Evolutionary conservation across 1,139 yeast species (phyloP).

Genomic region (Debaryomycetaceae sp.): DNA sequence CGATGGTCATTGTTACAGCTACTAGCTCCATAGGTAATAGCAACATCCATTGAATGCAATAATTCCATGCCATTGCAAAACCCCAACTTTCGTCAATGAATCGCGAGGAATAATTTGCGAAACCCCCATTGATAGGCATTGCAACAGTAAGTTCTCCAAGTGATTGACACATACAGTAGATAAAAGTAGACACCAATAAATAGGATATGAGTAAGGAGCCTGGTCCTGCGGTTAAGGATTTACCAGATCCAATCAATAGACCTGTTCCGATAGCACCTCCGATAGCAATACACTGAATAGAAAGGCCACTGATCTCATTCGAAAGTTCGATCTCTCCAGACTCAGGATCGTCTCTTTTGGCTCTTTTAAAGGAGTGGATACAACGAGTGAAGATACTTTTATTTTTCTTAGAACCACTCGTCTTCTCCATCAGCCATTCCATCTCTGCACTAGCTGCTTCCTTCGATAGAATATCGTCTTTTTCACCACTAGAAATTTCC

Average conservation of each 20-base stretch:
- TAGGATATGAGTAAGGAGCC: slow-evolving; percentile 6
- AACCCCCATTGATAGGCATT: slow-evolving; percentile 20
- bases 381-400: slow-evolving; percentile 4
- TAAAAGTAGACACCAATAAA: slow-evolving; percentile 14
- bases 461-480: not conserved
- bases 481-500: not conserved
- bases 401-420: not conserved
- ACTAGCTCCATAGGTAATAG: slow-evolving; percentile 22
- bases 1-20: slow-evolving; percentile 19
- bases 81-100: slow-evolving; percentile 23
- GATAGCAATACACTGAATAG: slow-evolving; percentile 21
- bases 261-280: slow-evolving; percentile 23
- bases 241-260: slow-evolving; percentile 11
- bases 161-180: slow-evolving; percentile 20
- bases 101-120: slow-evolving; percentile 16
- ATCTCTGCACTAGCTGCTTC: not conserved
- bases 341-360: slow-evolving; percentile 5
- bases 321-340: slow-evolving; percentile 7
- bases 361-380: slow-evolving; percentile 12
- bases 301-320: slow-evolving; percentile 9
- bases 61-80: slow-evolving; percentile 25
- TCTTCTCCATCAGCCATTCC: not conserved
- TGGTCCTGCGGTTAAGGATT: slow-evolving; percentile 10
- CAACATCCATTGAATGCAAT: slow-evolving; percentile 20
- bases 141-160: slow-evolving; percentile 22